Evolutionary conservation across 2,329 filamentous ascomycete species (phyloP).

Genomic region (Samsoniella hepiali): DNA sequence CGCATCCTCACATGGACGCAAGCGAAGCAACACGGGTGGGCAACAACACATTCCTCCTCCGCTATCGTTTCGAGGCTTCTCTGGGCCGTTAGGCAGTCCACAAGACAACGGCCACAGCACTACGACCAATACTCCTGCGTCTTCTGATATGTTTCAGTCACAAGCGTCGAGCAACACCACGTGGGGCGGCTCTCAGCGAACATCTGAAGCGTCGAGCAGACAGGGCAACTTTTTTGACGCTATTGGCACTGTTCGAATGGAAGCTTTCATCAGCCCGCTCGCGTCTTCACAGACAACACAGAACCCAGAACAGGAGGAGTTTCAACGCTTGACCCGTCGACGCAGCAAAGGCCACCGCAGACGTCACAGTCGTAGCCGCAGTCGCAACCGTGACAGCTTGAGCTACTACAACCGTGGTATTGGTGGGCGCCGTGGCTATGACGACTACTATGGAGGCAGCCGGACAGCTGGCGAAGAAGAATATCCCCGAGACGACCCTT

Average conservation of each 20-base stretch:
- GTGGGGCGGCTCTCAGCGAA: constrained; percentile 49
- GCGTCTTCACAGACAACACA: constrained; percentile 47
- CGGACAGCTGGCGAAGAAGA: constrained; percentile 52
- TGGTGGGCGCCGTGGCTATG: constrained; percentile 39
- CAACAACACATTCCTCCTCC: constrained; percentile 59
- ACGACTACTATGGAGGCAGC: constrained; percentile 48
- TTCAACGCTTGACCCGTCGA: constrained; percentile 44
- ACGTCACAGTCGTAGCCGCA: constrained; percentile 50
- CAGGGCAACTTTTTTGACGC: constrained; percentile 74
- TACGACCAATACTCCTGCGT: constrained; percentile 55
- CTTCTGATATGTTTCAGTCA: constrained; percentile 60
- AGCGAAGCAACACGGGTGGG: constrained; percentile 85
- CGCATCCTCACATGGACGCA: constrained; percentile 63
- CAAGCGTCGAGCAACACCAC: constrained; percentile 44
- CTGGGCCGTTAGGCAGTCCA: constrained; percentile 46
- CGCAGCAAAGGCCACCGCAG: constrained; percentile 55
- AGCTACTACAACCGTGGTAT: constrained; percentile 46
- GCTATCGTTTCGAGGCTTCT: constrained; percentile 76
- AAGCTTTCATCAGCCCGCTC: constrained; percentile 80
- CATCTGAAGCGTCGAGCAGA: constrained; percentile 53
- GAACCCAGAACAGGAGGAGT: constrained; percentile 50
- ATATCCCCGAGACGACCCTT: constrained; percentile 58
- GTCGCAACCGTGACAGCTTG: constrained; percentile 54
- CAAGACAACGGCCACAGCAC: constrained; percentile 53
- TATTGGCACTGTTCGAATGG: constrained; percentile 91